Conservation (phyloP, 495 filamentous ascomycete species). For the Aspergillus incahuasiensis region DNA sequence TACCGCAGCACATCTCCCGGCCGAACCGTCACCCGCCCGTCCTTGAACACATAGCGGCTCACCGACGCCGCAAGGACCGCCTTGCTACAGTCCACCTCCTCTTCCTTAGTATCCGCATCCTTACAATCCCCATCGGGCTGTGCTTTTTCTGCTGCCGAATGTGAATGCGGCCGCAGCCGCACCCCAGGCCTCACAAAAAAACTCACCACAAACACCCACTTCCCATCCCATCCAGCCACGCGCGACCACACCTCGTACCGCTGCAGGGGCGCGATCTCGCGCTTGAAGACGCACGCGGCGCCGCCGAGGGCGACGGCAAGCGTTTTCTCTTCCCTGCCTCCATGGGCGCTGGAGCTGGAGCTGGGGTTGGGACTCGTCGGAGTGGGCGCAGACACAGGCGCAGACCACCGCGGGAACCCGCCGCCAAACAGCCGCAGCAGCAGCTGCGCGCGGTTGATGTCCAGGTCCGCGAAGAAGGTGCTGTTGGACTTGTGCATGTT, state of each 20-base stretch:
- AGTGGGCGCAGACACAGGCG: too few species aligned
- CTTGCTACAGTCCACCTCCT: not conserved
- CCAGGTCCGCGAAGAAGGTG: conserved; percentile 80
- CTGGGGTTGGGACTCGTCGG: conserved; percentile 17
- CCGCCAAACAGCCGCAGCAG: conserved; percentile 10
- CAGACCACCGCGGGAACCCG: too few species aligned
- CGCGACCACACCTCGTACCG: conserved; percentile 70
- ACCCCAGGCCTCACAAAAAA: conserved; percentile 54
- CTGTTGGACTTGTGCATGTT: conserved; percentile 83
- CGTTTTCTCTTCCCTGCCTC: not conserved
- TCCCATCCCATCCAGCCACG: conserved; percentile 66
- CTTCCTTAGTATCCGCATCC: conserved; percentile 13
- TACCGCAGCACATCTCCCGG: conserved; percentile 64
- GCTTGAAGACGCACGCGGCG: conserved; percentile 63
- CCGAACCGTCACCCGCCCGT: conserved; percentile 70
- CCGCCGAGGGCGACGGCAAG: conserved; percentile 51
- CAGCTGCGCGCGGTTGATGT: conserved; percentile 52
- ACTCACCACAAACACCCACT: conserved; percentile 64
- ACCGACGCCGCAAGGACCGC: conserved; percentile 45
- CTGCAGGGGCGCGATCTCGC: conserved; percentile 64
- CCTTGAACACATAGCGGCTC: conserved; percentile 77
- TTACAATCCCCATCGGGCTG: conserved; percentile 8
- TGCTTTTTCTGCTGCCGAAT: too few species aligned
- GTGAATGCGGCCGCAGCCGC: not conserved
- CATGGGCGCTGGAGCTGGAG: too few species aligned